phyloP scores from a whole-genome alignment of 306 rosid genomes.

The Senna tora region DNA sequence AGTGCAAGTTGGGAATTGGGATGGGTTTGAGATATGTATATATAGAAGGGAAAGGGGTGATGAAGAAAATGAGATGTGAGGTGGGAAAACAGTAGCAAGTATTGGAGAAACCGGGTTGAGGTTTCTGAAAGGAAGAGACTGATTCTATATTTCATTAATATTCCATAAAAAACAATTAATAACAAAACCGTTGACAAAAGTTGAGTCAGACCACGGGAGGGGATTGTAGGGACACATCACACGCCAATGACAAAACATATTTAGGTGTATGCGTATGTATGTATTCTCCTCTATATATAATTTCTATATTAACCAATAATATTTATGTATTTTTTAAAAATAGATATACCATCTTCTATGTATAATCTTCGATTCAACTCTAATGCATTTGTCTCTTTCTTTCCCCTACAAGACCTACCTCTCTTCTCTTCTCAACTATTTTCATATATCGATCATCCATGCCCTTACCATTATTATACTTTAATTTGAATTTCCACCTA shows the following conservation, averaged over 20 bases:
- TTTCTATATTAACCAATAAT: too few species aligned
- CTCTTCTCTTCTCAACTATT: slow-evolving; percentile 12
- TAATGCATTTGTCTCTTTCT: slow-evolving; percentile 43
- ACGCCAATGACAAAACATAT: too few species aligned
- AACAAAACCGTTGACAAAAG: slow-evolving; percentile 56
- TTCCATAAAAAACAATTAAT: slow-evolving; percentile 26
- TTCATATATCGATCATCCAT: not conserved
- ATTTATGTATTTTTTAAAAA: too few species aligned
- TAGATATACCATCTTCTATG: slow-evolving; percentile 28
- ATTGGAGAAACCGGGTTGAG: slow-evolving; percentile 49
- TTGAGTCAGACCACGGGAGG: slow-evolving; percentile 48
- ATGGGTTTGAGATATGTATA: slow-evolving; percentile 35
- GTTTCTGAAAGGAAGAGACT: slow-evolving; percentile 42
- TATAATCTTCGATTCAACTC: slow-evolving; percentile 25
- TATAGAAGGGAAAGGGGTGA: too few species aligned
- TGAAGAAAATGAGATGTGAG: slow-evolving; percentile 31
- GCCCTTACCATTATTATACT: too few species aligned
- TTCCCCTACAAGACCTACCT: slow-evolving; percentile 40
- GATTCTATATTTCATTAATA: slow-evolving; percentile 21
- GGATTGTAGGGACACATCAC: slow-evolving; percentile 11
- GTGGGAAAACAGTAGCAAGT: slow-evolving; percentile 41
- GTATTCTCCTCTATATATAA: too few species aligned
- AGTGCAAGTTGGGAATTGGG: not conserved
- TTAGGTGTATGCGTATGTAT: too few species aligned
- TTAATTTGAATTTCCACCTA: too few species aligned